Base-by-base conservation (phyloP, 768 basidiomycete genomes). In the Favolaschia claudopus region DNA sequence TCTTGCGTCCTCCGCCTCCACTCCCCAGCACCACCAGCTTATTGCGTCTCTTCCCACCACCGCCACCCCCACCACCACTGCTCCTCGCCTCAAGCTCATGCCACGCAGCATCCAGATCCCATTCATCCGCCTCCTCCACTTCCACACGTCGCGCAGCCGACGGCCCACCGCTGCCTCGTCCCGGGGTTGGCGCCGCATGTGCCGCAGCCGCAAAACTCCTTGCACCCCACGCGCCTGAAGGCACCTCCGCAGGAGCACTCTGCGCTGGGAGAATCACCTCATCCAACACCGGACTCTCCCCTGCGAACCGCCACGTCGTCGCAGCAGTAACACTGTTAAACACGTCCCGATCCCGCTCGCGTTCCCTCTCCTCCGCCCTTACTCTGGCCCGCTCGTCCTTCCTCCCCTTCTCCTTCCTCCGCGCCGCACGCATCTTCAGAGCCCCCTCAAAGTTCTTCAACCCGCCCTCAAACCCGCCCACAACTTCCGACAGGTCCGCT, bases 321-420 rank as follows among this genome's bases (percentile, higher is more conserved):
- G 62, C 29, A 58, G 55, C 31, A 58, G 32, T 33, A 66, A 32
- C 57, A 66, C 65, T 50, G 65, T 47, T n/a, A 58, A 70, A n/a
- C 58, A 50, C 64, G 33, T 68, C 48, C 64, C 69, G 75, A 63
- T 79, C 78, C 74, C 76, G 83, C 73, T 93, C 93, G 51, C 79
- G 72, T 66, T 91, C 92, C 62, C 78, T 80, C 68, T 90, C 89
- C 74, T 98, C 96, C 24, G 91, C 92, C 15, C 85, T 80, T 1
- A 77, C 77, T 47, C 88, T 88, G 3, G 96, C 96, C 42, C 88
- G 83, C 71, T 98, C 95, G 69, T 99, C 96, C 70, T 89, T 93
- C 71, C 84, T 81, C 47, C 82, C 88, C 76, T 92, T 92, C 74
- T 96, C 94, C 72, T 87, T 87, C 64, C 94, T 81, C 62, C 89